A percentile compares a stretch with the other conserved stretches of the same genome.
Evolutionary conservation across 495 filamentous ascomycete genomes (phyloP).

Genomic region (Aspergillus egyptiacus): DNA sequence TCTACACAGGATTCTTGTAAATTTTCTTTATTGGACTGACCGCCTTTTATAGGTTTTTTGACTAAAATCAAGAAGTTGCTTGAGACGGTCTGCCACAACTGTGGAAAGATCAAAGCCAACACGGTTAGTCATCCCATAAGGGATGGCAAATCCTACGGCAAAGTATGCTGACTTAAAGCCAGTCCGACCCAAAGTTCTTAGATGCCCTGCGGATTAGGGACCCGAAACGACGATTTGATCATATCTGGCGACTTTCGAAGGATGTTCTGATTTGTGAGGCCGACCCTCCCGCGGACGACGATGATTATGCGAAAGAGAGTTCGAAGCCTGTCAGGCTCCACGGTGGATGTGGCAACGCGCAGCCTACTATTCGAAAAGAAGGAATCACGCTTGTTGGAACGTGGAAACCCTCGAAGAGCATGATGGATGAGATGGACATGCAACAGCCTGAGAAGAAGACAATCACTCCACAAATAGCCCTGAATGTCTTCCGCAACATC

Average conservation of each 20-base stretch:
- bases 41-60: slow-evolving; percentile 63
- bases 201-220: slow-evolving; percentile 78
- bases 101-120: slow-evolving; percentile 89
- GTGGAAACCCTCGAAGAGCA: slow-evolving; percentile 68
- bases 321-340: slow-evolving; percentile 51
- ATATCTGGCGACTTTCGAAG: slow-evolving; percentile 84
- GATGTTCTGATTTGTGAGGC: slow-evolving; percentile 75
- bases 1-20: background rate
- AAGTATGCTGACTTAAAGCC: slow-evolving; percentile 57
- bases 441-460: slow-evolving; percentile 73
- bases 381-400: slow-evolving; percentile 76
- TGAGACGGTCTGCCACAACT: slow-evolving; percentile 97
- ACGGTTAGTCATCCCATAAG: slow-evolving; percentile 73
- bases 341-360: slow-evolving; percentile 87
- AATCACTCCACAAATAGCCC: slow-evolving; percentile 76
- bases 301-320: slow-evolving; percentile 49
- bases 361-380: slow-evolving; percentile 78
- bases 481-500: slow-evolving; percentile 81
- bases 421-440: slow-evolving; percentile 57
- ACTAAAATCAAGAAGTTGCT: slow-evolving; percentile 97
- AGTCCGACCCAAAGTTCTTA: slow-evolving; percentile 79
- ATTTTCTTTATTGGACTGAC: slow-evolving; percentile 26
- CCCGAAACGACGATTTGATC: slow-evolving; percentile 86
- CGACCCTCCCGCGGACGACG: slow-evolving; percentile 58
- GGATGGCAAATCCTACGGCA: slow-evolving; percentile 47